Percentiles rank a stretch among this genome's conserved stretches.
Conservation (phyloP, 768 basidiomycete genomes). For the Hypsizygus marmoreus region DNA sequence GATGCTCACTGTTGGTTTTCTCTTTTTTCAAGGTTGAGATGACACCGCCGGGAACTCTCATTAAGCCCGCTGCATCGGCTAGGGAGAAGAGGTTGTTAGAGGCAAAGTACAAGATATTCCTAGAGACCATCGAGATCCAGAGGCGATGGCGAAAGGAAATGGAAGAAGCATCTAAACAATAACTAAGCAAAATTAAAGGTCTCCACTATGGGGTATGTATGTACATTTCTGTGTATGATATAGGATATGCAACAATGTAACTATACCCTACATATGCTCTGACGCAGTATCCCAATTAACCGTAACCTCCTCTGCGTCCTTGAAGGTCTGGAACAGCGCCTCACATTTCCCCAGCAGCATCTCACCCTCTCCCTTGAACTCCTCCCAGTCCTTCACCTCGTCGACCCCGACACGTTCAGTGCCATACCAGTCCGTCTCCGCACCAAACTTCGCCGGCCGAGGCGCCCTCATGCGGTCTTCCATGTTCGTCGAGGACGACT, state of each 20-base stretch:
- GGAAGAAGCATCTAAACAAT: constrained; percentile 47
- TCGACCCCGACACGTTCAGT: constrained; percentile 49
- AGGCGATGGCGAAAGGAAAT: constrained; percentile 83
- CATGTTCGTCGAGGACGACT: constrained; percentile 10
- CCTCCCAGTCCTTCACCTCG: constrained; percentile 53
- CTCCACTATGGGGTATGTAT: no score
- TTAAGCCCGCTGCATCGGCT: constrained; percentile 60
- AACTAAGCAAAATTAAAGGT: neutral
- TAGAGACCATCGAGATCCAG: constrained; percentile 87
- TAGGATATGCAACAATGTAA: neutral
- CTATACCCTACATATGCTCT: constrained; percentile 9
- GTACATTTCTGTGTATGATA: no score
- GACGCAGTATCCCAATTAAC: constrained; percentile 13
- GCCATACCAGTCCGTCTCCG: constrained; percentile 62
- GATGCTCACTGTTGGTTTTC: constrained; percentile 1
- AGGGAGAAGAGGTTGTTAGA: constrained; percentile 78
- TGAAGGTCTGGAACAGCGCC: constrained; percentile 43
- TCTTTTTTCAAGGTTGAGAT: constrained; percentile 70
- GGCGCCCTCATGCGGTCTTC: constrained; percentile 17
- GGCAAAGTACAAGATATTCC: constrained; percentile 93
- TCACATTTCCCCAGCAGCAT: constrained; percentile 60
- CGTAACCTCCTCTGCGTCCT: constrained; percentile 22
- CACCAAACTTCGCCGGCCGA: constrained; percentile 51
- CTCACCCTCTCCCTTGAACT: constrained; percentile 46
- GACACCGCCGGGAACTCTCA: constrained; percentile 80